A percentile compares a stretch with the other conserved stretches of the same genome.
These are phyloP conservation scores for Saccharomyces hybrid DNA, from an alignment of 1,139 yeast genomes.

Conservation along the genomic window DNA sequence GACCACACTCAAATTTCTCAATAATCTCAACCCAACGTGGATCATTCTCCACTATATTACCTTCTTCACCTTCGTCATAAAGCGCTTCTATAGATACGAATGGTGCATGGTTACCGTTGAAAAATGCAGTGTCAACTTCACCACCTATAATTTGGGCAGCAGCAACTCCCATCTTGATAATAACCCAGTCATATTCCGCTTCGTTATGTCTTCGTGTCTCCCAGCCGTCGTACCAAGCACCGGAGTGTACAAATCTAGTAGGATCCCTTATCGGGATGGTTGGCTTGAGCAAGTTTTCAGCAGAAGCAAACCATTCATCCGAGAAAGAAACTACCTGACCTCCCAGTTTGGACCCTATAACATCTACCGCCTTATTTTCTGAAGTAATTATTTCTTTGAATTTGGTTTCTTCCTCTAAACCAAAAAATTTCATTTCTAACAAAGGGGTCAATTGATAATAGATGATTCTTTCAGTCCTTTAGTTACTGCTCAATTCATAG, in stretches of 20 bases:
- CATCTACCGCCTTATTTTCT: constrained; percentile 38
- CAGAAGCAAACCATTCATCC: constrained; percentile 95
- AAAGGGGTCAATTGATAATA: background rate
- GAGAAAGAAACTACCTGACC: constrained; percentile 63
- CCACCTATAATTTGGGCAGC: constrained; percentile 73
- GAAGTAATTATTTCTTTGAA: constrained; percentile 10
- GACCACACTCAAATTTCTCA: constrained; percentile 73
- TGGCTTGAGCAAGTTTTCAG: constrained; percentile 80
- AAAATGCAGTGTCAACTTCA: constrained; percentile 87
- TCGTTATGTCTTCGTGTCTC: constrained; percentile 91
- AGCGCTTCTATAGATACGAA: constrained; percentile 77
- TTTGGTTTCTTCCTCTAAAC: constrained; percentile 3
- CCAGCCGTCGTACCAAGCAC: constrained; percentile 99
- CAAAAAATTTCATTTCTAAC: background rate
- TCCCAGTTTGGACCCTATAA: constrained; percentile 78
- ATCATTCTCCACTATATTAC: constrained; percentile 28
- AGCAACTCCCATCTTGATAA: constrained; percentile 74
- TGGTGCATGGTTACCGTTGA: constrained; percentile 95
- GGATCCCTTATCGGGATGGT: constrained; percentile 73
- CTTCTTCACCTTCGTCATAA: constrained; percentile 25
- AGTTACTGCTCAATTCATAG: background rate
- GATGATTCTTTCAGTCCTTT: background rate
- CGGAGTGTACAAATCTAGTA: constrained; percentile 69
- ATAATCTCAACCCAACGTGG: constrained; percentile 65
- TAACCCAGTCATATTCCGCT: constrained; percentile 79